A percentile compares a stretch with the other conserved stretches of the same genome.
Conservation (phyloP, 2,329 filamentous ascomycete species). For the Fusarium fujikuroi region DNA sequence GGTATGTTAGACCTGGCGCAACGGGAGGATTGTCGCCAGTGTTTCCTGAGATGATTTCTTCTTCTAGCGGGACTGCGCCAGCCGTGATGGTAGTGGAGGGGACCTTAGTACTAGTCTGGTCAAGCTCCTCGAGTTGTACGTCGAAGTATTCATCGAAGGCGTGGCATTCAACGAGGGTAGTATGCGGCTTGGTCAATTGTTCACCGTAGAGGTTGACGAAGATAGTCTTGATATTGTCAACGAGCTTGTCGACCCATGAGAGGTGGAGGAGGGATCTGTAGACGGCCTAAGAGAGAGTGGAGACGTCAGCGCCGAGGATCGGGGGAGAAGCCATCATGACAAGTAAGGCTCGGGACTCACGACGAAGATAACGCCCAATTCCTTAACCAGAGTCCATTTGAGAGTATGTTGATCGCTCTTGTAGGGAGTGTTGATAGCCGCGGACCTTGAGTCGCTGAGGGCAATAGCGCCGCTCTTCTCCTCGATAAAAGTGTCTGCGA, state of each 20-base stretch:
- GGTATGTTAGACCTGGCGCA: constrained; percentile 55
- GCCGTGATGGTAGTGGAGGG: constrained; percentile 40
- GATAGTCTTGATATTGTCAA: constrained; percentile 93
- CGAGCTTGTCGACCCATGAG: constrained; percentile 95
- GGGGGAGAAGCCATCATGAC: constrained; percentile 34
- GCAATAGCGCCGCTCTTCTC: constrained; percentile 77
- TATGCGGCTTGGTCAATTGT: constrained; percentile 83
- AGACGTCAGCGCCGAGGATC: constrained; percentile 40
- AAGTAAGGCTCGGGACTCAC: constrained; percentile 57
- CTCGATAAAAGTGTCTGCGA: constrained; percentile 97
- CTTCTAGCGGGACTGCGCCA: constrained; percentile 47
- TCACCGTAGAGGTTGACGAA: constrained; percentile 92
- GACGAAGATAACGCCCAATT: constrained; percentile 94
- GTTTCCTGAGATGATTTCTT: constrained; percentile 49
- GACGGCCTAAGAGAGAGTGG: constrained; percentile 73
- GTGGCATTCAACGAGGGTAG: constrained; percentile 79
- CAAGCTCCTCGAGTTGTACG: constrained; percentile 87
- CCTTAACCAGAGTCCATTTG: constrained; percentile 93
- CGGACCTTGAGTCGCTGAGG: constrained; percentile 68
- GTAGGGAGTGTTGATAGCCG: constrained; percentile 77
- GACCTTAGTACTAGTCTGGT: constrained; percentile 60
- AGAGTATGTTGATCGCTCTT: constrained; percentile 93
- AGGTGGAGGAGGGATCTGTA: constrained; percentile 96
- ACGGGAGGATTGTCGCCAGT: constrained; percentile 38
- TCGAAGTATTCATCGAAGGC: constrained; percentile 95